These are phyloP conservation scores for Lonicera japonica DNA, from an alignment of 129 eudicot genomes.

Conservation along the genomic window DNA sequence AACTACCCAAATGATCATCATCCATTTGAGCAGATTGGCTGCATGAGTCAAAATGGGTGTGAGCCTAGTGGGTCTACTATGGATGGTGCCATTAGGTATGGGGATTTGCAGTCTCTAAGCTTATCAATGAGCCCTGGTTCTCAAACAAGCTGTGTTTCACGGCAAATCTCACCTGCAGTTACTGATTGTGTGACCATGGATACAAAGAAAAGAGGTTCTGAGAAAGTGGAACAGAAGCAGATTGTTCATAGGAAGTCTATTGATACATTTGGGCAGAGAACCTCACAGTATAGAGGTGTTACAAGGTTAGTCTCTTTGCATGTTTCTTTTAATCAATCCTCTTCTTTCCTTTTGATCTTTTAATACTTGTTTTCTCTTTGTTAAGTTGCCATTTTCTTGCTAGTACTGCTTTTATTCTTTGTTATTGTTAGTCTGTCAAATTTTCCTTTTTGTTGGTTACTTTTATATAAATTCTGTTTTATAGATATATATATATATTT, in stretches of 20 bases:
- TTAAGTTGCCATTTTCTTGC: too few relatives aligned
- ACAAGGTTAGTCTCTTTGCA: conserved; percentile 48
- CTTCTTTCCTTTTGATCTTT: too few relatives aligned
- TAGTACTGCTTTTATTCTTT: too few relatives aligned
- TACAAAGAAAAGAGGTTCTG: conserved; percentile 70
- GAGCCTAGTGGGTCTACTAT: conserved; percentile 71
- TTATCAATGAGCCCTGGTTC: conserved; percentile 91
- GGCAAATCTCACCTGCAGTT: conserved; percentile 49
- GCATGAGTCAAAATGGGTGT: conserved; percentile 29
- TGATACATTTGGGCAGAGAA: conserved; percentile 96
- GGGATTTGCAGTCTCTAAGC: conserved; percentile 70
- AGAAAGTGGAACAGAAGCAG: conserved; percentile 69
- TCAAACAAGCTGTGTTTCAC: conserved; percentile 74
- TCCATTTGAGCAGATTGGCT: conserved; percentile 33
- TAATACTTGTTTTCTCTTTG: too few relatives aligned
- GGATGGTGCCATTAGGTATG: not conserved
- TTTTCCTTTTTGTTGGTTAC: not conserved
- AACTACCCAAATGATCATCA: conserved; percentile 32
- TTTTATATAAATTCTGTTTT: not conserved
- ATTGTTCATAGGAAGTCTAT: conserved; percentile 90
- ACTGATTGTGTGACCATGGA: conserved; percentile 46
- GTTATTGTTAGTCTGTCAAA: not conserved
- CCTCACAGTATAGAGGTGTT: conserved; percentile 97
- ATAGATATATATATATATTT: not conserved
- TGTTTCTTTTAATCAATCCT: too few relatives aligned